A percentile compares a stretch with the other conserved stretches of the same genome.
These are phyloP conservation scores for Pugionium dolabratum DNA, from an alignment of 345 rosid genomes.

Conservation along the genomic window DNA sequence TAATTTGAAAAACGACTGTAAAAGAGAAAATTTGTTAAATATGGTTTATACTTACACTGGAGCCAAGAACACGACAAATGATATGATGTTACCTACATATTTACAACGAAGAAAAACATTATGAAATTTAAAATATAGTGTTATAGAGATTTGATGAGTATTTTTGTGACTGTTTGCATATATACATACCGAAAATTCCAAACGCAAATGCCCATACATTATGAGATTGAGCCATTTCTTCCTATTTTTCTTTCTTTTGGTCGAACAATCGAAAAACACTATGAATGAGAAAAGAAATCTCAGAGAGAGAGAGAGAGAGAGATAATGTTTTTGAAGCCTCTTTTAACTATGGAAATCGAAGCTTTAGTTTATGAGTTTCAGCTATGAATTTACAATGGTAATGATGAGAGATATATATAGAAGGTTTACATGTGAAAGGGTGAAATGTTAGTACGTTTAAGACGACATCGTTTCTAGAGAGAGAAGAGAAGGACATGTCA, in stretches of 20 bases:
- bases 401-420: slow-evolving; percentile 32
- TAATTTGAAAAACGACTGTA: not conserved
- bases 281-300: slow-evolving; percentile 1
- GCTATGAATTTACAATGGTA: slow-evolving; percentile 32
- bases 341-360: slow-evolving; percentile 30
- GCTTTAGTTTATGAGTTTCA: slow-evolving; percentile 29
- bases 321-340: slow-evolving; percentile 24
- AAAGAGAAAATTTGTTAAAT: not conserved
- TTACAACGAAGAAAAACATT: not conserved
- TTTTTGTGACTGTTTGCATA: not conserved
- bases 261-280: not conserved
- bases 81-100: slow-evolving; percentile 61
- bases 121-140: not conserved
- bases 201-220: slow-evolving; percentile 36
- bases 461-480: slow-evolving; percentile 37
- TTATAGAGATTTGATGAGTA: not conserved
- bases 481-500: slow-evolving; percentile 32
- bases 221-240: slow-evolving; percentile 37
- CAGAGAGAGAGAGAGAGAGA: slow-evolving; percentile 22
- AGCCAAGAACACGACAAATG: slow-evolving; percentile 61
- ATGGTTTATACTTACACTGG: slow-evolving; percentile 57
- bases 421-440: slow-evolving; percentile 35
- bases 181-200: slow-evolving; percentile 40
- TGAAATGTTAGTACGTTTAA: slow-evolving; percentile 28
- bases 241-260: not conserved